A percentile compares a stretch with the other conserved stretches of the same genome.
phyloP scores from a whole-genome alignment of 495 filamentous ascomycete species.

The Penicillium coprophilum region DNA sequence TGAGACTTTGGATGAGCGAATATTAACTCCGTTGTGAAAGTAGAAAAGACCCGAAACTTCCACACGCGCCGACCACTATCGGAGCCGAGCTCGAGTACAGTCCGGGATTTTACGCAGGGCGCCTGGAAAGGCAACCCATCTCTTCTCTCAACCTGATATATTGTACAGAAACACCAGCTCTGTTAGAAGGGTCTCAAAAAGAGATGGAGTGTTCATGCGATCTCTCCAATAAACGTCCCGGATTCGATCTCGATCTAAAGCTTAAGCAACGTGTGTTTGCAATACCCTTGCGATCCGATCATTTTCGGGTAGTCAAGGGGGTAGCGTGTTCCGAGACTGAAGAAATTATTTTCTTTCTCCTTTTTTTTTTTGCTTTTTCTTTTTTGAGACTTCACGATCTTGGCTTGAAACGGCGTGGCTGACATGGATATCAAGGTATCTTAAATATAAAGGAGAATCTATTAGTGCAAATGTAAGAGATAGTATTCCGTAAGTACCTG shows the following conservation, averaged over 20 bases:
- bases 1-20: neutral
- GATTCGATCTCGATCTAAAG: conserved; percentile 34
- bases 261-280: conserved; percentile 22
- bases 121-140: conserved; percentile 30
- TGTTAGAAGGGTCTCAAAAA: neutral
- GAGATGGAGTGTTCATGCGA: conserved; percentile 12
- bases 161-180: no score
- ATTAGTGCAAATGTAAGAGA: no score
- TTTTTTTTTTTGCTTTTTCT: conserved; percentile 2
- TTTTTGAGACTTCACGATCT: conserved; percentile 12
- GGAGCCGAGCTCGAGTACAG: conserved; percentile 5
- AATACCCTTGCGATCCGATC: conserved; percentile 16
- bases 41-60: neutral
- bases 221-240: conserved; percentile 26
- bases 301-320: conserved; percentile 17
- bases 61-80: neutral
- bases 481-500: no score
- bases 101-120: conserved; percentile 20
- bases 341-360: conserved; percentile 1
- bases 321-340: conserved; percentile 16
- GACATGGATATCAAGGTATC: no score
- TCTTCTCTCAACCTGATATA: neutral
- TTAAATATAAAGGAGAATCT: no score
- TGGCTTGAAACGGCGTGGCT: conserved; percentile 9
- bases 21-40: no score